Evolutionary conservation across 345 rosid genomes (phyloP), one percentile per base, ranked within the genome.

Genomic region (Hevea brasiliensis): DNA sequence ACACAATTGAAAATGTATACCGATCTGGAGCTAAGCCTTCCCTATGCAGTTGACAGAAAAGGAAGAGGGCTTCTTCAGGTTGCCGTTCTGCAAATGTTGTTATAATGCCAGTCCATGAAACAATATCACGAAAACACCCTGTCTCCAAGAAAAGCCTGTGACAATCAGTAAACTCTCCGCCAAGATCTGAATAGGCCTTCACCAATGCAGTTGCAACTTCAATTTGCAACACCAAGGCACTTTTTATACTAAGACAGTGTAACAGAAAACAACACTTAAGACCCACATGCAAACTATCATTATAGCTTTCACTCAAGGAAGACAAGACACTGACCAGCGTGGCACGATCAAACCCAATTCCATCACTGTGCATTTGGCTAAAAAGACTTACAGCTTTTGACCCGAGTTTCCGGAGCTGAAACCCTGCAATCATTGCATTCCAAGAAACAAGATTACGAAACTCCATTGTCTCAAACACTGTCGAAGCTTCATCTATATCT

Each of bases 61-160:
- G 86, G 74, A 84, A 78, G 64, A 94, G 73, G 23, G 97, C 89
- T 64, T 73, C 83, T 76, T 80, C 89, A 1, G 98, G 96, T 61
- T 87, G 88, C 24, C 65, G 69, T 20, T 90, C 90, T 29, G 96
- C 88, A 72, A 89, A 87, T 63, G 96, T 88, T 65, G 92, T 84
- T 70, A 93, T 93, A 56, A 90, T 87, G 72, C 86, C 86, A 61
- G 94, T 93, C 98, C 98, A 93, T 56, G 83, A 83, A 79, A 93
- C 79, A 58, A 87, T 74, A 82, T 91, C 98, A 29, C 76, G 77
- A 23, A 57, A 50, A n/a, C 72, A 71, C 35, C 72, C 74, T 13
- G 75, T 80, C 76, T 89, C 97, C 76, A 47, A 65, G 76, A 93
- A 91, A 74, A 93, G 83, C 83, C 73, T 80, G 72, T 87, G 87